phyloP scores from a whole-genome alignment of 2,329 filamentous ascomycete genomes.

The Colletotrichum caudatum region DNA sequence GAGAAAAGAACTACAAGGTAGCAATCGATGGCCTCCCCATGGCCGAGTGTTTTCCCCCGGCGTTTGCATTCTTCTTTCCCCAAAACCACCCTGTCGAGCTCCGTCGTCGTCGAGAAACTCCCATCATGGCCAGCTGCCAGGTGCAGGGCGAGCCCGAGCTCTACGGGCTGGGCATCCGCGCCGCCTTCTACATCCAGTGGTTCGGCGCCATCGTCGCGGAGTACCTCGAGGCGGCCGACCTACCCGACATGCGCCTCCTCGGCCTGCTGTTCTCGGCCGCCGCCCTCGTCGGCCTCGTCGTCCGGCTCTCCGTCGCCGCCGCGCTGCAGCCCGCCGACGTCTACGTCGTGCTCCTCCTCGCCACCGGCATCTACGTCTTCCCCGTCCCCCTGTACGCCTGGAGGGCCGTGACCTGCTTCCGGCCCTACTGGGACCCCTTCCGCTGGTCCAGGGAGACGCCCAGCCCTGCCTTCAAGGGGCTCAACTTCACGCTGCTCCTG shows the following conservation, averaged over 20 bases:
- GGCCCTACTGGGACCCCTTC: constrained; percentile 49
- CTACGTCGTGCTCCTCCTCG: constrained; percentile 50
- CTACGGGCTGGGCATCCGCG: constrained; percentile 53
- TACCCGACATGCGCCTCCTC: constrained; percentile 49
- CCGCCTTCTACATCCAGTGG: constrained; percentile 54
- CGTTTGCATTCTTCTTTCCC: not conserved
- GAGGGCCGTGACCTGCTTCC: constrained; percentile 49
- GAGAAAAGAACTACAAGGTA: constrained; percentile 2
- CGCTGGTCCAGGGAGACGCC: constrained; percentile 46
- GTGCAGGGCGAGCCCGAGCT: constrained; percentile 47
- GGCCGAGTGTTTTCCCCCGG: not conserved
- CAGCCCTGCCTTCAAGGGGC: constrained; percentile 45
- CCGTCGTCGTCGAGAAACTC: not conserved
- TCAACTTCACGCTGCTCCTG: constrained; percentile 46
- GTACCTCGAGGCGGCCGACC: constrained; percentile 47
- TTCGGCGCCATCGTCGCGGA: constrained; percentile 50
- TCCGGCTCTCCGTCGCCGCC: constrained; percentile 43
- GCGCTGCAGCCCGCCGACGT: constrained; percentile 48
- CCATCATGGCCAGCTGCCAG: constrained; percentile 46
- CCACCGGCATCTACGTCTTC: constrained; percentile 49
- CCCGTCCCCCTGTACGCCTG: constrained; percentile 51
- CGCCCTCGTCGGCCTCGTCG: constrained; percentile 46
- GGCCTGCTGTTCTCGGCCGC: constrained; percentile 49
- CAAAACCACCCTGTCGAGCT: not conserved
- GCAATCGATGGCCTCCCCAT: constrained; percentile 9